These are phyloP conservation scores for Aspergillus quadrilineatus DNA, from an alignment of 2,329 filamentous ascomycete genomes.

Conservation along the genomic window DNA sequence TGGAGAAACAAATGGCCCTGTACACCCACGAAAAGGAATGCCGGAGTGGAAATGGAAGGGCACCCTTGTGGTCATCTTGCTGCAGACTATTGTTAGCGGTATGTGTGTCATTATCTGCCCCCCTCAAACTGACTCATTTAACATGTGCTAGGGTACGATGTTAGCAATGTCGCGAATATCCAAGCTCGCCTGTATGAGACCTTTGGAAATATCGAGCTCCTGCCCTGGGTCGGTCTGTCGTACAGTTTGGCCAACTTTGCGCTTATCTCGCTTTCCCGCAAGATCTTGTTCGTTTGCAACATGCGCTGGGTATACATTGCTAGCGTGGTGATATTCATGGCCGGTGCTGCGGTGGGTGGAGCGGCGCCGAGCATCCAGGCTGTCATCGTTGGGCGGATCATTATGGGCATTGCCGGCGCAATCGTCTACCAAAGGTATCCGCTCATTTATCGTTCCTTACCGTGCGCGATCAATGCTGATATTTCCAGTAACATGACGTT, in stretches of 20 bases:
- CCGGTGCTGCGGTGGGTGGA: slow-evolving; percentile 40
- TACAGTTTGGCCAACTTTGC: slow-evolving; percentile 18
- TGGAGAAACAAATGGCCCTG: too few species aligned
- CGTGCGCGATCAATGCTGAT: not conserved
- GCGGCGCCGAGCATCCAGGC: slow-evolving; percentile 44
- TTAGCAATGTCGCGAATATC: slow-evolving; percentile 21
- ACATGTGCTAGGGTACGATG: slow-evolving; percentile 15
- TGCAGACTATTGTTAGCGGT: slow-evolving; percentile 18
- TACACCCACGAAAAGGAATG: not conserved
- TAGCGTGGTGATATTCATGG: slow-evolving; percentile 25
- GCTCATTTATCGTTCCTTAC: not conserved
- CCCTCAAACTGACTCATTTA: not conserved
- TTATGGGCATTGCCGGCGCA: slow-evolving; percentile 30
- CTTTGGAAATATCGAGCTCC: slow-evolving; percentile 16
- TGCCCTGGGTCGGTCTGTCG: slow-evolving; percentile 18
- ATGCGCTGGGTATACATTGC: slow-evolving; percentile 43
- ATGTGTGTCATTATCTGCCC: not conserved
- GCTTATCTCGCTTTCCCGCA: slow-evolving; percentile 20
- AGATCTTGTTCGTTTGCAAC: slow-evolving; percentile 29
- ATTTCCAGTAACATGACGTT: slow-evolving; percentile 1
- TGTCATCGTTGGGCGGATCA: slow-evolving; percentile 45
- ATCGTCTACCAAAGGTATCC: slow-evolving; percentile 27
- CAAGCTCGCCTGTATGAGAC: slow-evolving; percentile 17
- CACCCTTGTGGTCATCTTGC: slow-evolving; percentile 9
- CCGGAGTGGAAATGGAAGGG: slow-evolving; percentile 18